Conservation (phyloP, 176 grass and related monocot genomes). For the Poa annua region DNA sequence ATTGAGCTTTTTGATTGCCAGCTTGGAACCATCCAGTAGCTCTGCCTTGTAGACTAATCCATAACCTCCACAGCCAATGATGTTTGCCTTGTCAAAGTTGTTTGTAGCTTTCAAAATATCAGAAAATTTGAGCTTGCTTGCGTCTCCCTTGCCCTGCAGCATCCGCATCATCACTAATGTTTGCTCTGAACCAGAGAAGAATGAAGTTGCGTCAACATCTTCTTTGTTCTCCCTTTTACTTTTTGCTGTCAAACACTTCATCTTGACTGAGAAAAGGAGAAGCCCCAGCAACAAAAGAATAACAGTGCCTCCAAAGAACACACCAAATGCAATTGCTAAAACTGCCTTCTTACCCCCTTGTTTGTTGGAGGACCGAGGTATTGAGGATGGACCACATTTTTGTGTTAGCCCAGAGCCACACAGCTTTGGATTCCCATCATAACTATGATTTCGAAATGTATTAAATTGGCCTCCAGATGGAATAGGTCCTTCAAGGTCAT, state of each 20-base stretch:
- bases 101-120: conserved; percentile 54
- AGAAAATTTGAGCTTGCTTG: not conserved
- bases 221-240: not conserved
- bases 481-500: too few relatives aligned
- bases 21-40: conserved; percentile 33
- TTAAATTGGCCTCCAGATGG: too few relatives aligned
- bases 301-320: not conserved
- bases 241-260: not conserved
- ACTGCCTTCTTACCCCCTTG: not conserved
- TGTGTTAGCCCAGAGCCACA: too few relatives aligned
- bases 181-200: not conserved
- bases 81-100: conserved; percentile 52
- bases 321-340: conserved; percentile 20
- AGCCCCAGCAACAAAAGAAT: conserved; percentile 2
- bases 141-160: not conserved
- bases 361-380: not conserved
- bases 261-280: not conserved
- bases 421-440: too few relatives aligned
- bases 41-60: conserved; percentile 62
- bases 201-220: conserved; percentile 10
- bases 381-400: not conserved
- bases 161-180: not conserved
- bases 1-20: conserved; percentile 60
- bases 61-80: conserved; percentile 57
- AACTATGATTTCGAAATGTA: too few relatives aligned